Conservation (phyloP, 1,284 basidiomycete species). For the Leccinum pseudoinsigne region DNA sequence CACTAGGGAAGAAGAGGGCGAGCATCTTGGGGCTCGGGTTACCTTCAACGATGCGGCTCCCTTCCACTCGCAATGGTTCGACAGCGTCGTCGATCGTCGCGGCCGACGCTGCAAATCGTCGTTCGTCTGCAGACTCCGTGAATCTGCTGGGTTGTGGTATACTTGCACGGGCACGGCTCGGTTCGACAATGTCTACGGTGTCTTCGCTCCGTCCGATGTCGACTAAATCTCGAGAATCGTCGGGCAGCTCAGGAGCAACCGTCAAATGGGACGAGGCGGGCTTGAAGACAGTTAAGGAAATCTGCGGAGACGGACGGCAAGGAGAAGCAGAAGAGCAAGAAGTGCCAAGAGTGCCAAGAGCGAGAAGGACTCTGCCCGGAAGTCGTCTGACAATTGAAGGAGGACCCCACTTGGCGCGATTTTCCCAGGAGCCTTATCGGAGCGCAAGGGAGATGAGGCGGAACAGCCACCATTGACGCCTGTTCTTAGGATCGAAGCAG, state of each 20-base stretch:
- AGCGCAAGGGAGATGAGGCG: slow-evolving; percentile 12
- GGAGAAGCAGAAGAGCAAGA: slow-evolving; percentile 28
- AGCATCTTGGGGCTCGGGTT: slow-evolving; percentile 24
- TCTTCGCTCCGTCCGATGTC: slow-evolving; percentile 63
- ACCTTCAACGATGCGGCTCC: too few relatives aligned
- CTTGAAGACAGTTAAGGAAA: slow-evolving; percentile 53
- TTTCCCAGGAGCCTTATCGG: slow-evolving; percentile 42
- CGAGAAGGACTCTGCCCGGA: slow-evolving; percentile 23
- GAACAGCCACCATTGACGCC: slow-evolving; percentile 27
- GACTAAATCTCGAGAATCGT: slow-evolving; percentile 49
- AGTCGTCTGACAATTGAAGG: slow-evolving; percentile 43
- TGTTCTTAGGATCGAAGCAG: slow-evolving; percentile 50
- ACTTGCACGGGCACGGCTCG: slow-evolving; percentile 36
- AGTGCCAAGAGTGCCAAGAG: slow-evolving; percentile 31
- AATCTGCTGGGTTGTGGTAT: slow-evolving; percentile 28
- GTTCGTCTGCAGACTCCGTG: slow-evolving; percentile 50
- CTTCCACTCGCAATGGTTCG: slow-evolving; percentile 30
- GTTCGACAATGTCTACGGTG: slow-evolving; percentile 48
- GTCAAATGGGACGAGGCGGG: slow-evolving; percentile 69
- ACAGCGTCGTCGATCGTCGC: slow-evolving; percentile 36
- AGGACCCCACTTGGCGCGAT: slow-evolving; percentile 49
- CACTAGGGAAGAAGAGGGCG: slow-evolving; percentile 48
- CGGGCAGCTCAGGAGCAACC: slow-evolving; percentile 41
- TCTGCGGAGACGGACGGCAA: slow-evolving; percentile 27
- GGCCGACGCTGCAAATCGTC: slow-evolving; percentile 22